Conservation (phyloP, 2,329 filamentous ascomycete genomes). For the Uncinocarpus reesii region DNA sequence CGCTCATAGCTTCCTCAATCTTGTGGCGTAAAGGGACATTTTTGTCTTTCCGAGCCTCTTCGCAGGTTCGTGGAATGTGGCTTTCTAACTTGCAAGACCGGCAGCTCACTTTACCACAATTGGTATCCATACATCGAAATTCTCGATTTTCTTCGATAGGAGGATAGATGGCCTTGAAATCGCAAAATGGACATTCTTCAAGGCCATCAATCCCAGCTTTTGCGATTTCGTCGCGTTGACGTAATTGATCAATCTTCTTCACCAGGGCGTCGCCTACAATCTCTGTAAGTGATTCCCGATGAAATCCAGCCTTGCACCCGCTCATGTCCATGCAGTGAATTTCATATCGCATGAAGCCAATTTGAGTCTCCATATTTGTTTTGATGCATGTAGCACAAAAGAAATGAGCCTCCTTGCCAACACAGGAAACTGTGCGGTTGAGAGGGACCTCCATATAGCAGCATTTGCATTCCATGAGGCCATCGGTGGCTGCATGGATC, state of each 20-base stretch:
- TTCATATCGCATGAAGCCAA: constrained; percentile 59
- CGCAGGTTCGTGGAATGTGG: constrained; percentile 63
- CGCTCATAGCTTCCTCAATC: constrained; percentile 77
- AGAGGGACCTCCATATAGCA: constrained; percentile 59
- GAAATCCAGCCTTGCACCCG: constrained; percentile 55
- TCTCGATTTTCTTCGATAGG: constrained; percentile 58
- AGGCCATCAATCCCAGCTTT: constrained; percentile 61
- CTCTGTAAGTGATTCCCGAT: constrained; percentile 42
- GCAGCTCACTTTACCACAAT: constrained; percentile 56
- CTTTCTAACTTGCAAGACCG: constrained; percentile 57
- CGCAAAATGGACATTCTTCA: constrained; percentile 69
- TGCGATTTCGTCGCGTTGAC: constrained; percentile 60
- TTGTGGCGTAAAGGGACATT: constrained; percentile 52
- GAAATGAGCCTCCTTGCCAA: constrained; percentile 48
- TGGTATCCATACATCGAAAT: constrained; percentile 58
- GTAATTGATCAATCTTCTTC: constrained; percentile 56
- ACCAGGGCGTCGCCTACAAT: constrained; percentile 51
- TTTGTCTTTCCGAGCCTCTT: constrained; percentile 52
- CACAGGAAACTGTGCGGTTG: constrained; percentile 60
- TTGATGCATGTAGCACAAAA: constrained; percentile 62
- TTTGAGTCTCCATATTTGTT: constrained; percentile 54
- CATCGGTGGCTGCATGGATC: constrained; percentile 8
- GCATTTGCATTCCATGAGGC: constrained; percentile 55
- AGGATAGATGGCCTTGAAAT: constrained; percentile 64
- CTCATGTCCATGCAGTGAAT: constrained; percentile 61